Conservation (phyloP, 73 alveolate genomes). For the Paramecium pentaurelia region DNA sequence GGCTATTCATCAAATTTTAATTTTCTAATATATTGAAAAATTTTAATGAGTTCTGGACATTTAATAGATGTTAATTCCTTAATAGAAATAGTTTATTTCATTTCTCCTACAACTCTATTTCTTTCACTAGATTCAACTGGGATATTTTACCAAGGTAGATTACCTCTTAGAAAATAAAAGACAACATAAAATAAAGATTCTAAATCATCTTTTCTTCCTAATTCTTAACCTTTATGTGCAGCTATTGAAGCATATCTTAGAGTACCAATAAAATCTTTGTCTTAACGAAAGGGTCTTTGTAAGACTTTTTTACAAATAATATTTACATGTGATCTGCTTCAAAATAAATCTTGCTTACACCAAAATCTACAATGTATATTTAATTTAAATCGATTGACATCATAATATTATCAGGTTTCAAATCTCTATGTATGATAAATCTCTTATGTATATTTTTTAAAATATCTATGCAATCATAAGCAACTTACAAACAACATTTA, state of each 20-base stretch:
- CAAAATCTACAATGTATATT: slow-evolving; percentile 20
- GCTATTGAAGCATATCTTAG: background rate
- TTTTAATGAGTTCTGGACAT: background rate
- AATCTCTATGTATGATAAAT: slow-evolving; percentile 17
- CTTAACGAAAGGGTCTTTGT: background rate
- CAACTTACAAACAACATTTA: background rate
- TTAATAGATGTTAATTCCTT: background rate
- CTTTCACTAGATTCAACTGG: background rate
- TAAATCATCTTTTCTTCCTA: slow-evolving; percentile 17
- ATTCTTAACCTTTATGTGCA: background rate
- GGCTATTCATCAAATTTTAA: slow-evolving; percentile 1
- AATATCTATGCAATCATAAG: slow-evolving; percentile 31
- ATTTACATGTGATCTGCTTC: slow-evolving; percentile 2
- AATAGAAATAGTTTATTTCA: background rate
- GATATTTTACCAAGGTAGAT: slow-evolving; percentile 12
- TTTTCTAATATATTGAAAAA: background rate
- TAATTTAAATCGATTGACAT: background rate
- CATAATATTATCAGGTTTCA: slow-evolving; percentile 11
- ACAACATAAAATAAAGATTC: background rate
- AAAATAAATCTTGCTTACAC: background rate
- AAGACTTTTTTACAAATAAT: background rate
- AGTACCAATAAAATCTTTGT: slow-evolving; percentile 13
- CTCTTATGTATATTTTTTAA: slow-evolving; percentile 7
- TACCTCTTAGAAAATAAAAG: background rate
- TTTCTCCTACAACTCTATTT: background rate